phyloP scores from a whole-genome alignment of 345 rosid species.

The Cardiospermum halicacabum region DNA sequence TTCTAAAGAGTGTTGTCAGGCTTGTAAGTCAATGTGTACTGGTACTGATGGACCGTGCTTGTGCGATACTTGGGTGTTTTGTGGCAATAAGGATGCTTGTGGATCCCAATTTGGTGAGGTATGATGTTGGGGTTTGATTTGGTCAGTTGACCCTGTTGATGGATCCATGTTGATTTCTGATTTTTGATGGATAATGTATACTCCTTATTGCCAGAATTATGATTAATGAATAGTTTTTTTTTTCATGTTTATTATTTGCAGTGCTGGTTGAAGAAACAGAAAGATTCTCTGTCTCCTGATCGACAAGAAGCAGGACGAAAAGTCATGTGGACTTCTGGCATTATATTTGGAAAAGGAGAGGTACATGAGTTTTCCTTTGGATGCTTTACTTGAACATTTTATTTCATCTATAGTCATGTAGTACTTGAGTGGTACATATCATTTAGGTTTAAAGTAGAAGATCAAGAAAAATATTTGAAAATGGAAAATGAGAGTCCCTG shows the following conservation, averaged over 20 bases:
- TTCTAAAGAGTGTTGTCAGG: constrained; percentile 65
- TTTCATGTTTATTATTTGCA: constrained; percentile 20
- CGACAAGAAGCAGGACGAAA: constrained; percentile 47
- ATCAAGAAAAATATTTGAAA: background rate
- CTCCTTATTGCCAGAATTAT: background rate
- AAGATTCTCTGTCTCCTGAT: constrained; percentile 65
- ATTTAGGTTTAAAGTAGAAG: background rate
- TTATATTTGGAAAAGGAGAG: constrained; percentile 92
- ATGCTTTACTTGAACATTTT: background rate
- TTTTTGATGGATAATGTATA: background rate
- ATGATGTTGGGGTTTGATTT: constrained; percentile 3
- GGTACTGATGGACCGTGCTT: constrained; percentile 90
- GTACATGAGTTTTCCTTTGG: constrained; percentile 33
- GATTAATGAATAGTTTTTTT: background rate
- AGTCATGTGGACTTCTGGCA: constrained; percentile 90
- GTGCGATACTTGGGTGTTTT: constrained; percentile 95
- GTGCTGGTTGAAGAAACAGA: constrained; percentile 99
- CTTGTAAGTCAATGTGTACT: constrained; percentile 85
- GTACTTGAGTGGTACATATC: too few relatives aligned
- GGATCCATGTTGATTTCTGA: background rate
- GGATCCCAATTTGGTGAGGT: constrained; percentile 94
- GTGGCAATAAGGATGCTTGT: constrained; percentile 69
- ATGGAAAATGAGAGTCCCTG: background rate
- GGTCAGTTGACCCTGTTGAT: background rate
- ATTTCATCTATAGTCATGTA: constrained; percentile 1